Base-by-base conservation (phyloP, 768 basidiomycete genomes). In the Cytidiella melzeri region DNA sequence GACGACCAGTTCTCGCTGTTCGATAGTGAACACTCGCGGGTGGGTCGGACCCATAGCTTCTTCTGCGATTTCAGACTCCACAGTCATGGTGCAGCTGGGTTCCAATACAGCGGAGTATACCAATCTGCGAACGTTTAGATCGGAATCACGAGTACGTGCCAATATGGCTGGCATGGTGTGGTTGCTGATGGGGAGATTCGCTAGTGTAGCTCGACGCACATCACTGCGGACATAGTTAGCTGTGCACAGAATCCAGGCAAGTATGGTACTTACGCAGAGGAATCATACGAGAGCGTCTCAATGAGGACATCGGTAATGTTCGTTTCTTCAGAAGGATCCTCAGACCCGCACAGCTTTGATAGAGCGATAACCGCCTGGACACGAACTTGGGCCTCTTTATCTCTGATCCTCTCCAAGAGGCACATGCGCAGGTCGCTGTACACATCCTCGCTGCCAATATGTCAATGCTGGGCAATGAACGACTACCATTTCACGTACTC, bases 311-410 rank as follows among this genome's bases (percentile, higher is more conserved):
- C 78, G 5, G 74, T 68, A 36, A 79, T 78, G 0, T 72, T 73
- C 15, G 70, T 69, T 47, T 81, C 77, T n/a, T 85, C 82, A 2
- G 69, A 66, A 1, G 73, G 65, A 45, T 84, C 85, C 56, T 93
- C 92, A 2, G 82, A 76, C 6, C 74, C 79, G 47, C 77, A 80
- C 1, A 98, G 73, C 57, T 86, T 89, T 5, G 85, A 81, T 3
- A 97, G 76, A 1, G 87, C 87, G 24, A 87, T 73, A 6, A 84
- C 80, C 4, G 89, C 91, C 61, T 92, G 90, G 0, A 85, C 74
- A 13, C 95, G 80, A 11, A 97, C 78, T 19, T 70, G 61, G 0
- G 75, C 59, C 60, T 97, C 95, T 64, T 84, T 94, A 69, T 96
- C 94, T 11, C 73, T 68, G 10, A 86, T 65, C 21, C 95, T 77